Evolutionary conservation across 2,329 filamentous ascomycete species (phyloP), one percentile per base, ranked within the genome.

Genomic region (Torrubiellomyces zombiae): DNA sequence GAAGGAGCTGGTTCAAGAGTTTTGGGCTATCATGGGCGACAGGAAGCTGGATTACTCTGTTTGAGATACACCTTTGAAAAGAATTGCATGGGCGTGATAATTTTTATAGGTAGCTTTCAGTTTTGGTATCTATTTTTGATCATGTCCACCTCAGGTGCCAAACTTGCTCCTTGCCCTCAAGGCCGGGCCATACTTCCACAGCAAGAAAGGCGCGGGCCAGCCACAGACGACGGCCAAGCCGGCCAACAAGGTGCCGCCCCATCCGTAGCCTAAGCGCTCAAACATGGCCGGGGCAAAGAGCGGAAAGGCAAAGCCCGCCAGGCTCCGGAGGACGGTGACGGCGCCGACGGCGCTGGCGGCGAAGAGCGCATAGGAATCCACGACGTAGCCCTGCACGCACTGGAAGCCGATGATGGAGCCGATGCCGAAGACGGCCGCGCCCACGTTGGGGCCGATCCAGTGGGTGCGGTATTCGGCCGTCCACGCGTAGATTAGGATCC

Each of bases 21-120:
- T 77, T 30, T 77, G 72, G 72, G 44, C 40, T 1, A 57, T 71
- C 4, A 53, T 75, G 32, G 69, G 67, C 2, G 60, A 67, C 10
- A 48, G 53, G 2, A 56, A 36, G 39, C 48, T 74, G 52, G 56
- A 60, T 9, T 68, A 67, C 32, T 37, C 39, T 7, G 37, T 44
- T 3, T 47, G 25, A 24, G 18, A 14, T n/a, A n/a, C n/a, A n/a
- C n/a, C n/a, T n/a, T n/a, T n/a, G n/a, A n/a, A n/a, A n/a, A n/a
- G n/a, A n/a, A n/a, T n/a, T n/a, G n/a, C n/a, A n/a, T n/a, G n/a
- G n/a, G n/a, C n/a, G n/a, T n/a, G n/a, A n/a, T n/a, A n/a, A n/a
- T n/a, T n/a, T n/a, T n/a, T n/a, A n/a, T n/a, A n/a, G n/a, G n/a
- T n/a, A n/a, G n/a, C n/a, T n/a, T n/a, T n/a, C n/a, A n/a, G 16